A percentile compares a stretch with the other conserved stretches of the same genome.
Evolutionary conservation across 805 yeast genomes (phyloP).

Genomic region (Torulaspora quercuum): DNA sequence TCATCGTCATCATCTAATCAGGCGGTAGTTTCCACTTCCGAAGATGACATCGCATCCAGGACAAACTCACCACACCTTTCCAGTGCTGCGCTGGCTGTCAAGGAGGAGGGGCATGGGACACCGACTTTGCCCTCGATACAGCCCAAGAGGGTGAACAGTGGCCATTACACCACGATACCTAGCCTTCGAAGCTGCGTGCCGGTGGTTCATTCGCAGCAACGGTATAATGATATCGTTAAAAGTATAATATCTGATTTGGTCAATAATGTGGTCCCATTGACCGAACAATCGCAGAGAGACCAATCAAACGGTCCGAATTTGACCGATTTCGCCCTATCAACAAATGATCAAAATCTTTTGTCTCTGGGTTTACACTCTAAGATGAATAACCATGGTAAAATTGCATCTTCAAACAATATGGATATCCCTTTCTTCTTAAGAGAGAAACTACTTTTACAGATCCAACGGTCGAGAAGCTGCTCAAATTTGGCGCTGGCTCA

Average conservation of each 20-base stretch:
- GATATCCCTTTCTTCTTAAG: conserved; percentile 26
- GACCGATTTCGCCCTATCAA: conserved; percentile 32
- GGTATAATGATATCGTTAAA: conserved; percentile 29
- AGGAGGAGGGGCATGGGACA: no score
- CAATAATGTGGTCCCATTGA: conserved; percentile 21
- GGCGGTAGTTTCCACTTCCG: conserved; percentile 8
- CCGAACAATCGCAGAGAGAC: conserved; percentile 26
- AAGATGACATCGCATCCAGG: conserved; percentile 14
- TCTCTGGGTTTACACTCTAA: conserved; percentile 22
- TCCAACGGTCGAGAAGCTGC: conserved; percentile 64
- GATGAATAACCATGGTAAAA: not conserved
- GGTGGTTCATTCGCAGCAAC: conserved; percentile 19
- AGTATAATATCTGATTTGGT: conserved; percentile 28
- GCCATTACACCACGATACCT: conserved; percentile 1
- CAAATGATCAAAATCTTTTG: conserved; percentile 25
- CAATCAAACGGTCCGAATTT: conserved; percentile 21
- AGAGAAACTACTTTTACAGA: conserved; percentile 43
- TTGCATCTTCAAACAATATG: conserved; percentile 14
- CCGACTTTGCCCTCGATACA: conserved; percentile 8
- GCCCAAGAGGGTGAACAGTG: conserved; percentile 7
- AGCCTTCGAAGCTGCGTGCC: conserved; percentile 7
- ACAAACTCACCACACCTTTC: conserved; percentile 11
- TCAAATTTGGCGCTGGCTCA: conserved; percentile 40
- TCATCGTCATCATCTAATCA: conserved; percentile 5
- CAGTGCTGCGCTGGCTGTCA: no score